Evolutionary conservation across 2,329 filamentous ascomycete species (phyloP).

Genomic region (Calonectria henricotiae): DNA sequence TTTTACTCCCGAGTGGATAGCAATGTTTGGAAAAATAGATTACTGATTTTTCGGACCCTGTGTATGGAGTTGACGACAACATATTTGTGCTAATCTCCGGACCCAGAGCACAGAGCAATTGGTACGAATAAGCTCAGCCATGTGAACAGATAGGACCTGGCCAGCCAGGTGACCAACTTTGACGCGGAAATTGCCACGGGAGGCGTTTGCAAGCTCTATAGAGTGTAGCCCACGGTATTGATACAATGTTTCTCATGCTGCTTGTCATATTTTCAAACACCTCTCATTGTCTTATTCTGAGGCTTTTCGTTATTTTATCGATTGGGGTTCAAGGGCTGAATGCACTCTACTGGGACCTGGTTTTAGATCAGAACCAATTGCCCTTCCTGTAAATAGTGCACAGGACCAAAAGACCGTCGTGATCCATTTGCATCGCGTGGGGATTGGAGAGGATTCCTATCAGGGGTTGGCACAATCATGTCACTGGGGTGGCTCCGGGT

Average conservation of each 20-base stretch:
- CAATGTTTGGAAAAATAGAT: slow-evolving; percentile 9
- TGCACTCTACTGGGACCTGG: neutral
- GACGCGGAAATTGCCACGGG: slow-evolving; percentile 33
- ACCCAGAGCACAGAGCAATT: slow-evolving; percentile 32
- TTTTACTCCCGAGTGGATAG: neutral
- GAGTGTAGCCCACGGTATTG: neutral
- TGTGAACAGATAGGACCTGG: slow-evolving; percentile 10
- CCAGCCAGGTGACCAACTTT: slow-evolving; percentile 24
- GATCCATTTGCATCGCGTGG: slow-evolving; percentile 6
- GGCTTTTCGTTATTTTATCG: neutral
- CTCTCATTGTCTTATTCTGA: neutral
- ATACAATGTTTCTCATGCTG: neutral
- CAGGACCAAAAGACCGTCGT: neutral
- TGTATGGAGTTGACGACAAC: slow-evolving; percentile 29
- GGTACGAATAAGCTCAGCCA: slow-evolving; percentile 40
- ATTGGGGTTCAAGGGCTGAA: neutral
- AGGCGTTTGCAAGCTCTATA: neutral
- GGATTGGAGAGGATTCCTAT: slow-evolving; percentile 24
- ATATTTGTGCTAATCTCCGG: slow-evolving; percentile 37
- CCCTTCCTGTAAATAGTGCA: neutral
- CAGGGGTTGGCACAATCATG: slow-evolving; percentile 23
- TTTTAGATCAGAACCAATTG: neutral
- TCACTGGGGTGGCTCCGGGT: slow-evolving; percentile 1
- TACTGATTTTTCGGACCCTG: neutral
- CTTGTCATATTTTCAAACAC: neutral